These are phyloP conservation scores for Lentinus tigrinus DNA, from an alignment of 768 basidiomycete genomes.

Conservation along the genomic window DNA sequence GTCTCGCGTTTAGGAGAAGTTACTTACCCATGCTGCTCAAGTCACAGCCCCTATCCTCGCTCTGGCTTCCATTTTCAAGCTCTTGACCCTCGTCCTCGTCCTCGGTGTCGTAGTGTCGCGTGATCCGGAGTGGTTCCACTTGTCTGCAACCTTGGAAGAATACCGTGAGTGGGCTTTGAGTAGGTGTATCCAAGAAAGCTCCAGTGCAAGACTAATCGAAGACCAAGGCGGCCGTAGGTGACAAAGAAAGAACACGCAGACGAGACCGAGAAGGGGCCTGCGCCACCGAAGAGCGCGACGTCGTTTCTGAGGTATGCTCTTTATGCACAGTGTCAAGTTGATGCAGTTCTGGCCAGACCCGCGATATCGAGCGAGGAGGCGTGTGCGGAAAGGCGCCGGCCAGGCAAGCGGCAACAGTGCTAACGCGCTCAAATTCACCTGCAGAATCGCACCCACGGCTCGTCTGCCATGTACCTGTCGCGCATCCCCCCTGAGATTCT, in stretches of 20 bases:
- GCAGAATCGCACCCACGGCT: conserved; percentile 61
- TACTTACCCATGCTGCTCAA: no score
- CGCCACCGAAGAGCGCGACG: conserved; percentile 56
- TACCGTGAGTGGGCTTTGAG: no score
- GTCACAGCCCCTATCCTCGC: no score
- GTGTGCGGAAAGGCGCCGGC: conserved; percentile 47
- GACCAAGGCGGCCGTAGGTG: conserved; percentile 49
- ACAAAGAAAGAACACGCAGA: conserved; percentile 59
- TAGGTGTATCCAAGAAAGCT: conserved; percentile 34
- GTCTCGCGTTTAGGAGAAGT: no score
- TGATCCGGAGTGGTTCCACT: no score
- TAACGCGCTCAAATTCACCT: conserved; percentile 48
- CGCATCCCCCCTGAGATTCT: conserved; percentile 23
- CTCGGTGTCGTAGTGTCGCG: no score
- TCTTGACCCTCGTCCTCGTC: no score
- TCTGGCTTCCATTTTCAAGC: no score
- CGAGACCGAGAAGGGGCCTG: conserved; percentile 50
- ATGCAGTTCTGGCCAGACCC: neutral
- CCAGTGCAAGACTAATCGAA: conserved; percentile 41
- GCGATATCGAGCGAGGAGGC: conserved; percentile 35
- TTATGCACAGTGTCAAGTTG: neutral
- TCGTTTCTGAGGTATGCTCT: conserved; percentile 59
- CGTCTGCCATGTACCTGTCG: conserved; percentile 4
- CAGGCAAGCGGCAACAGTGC: conserved; percentile 40
- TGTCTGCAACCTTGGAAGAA: no score